Evolutionary conservation across 805 yeast genomes (phyloP), one percentile per base, ranked within the genome.

Genomic region (Candida jianshihensis): DNA sequence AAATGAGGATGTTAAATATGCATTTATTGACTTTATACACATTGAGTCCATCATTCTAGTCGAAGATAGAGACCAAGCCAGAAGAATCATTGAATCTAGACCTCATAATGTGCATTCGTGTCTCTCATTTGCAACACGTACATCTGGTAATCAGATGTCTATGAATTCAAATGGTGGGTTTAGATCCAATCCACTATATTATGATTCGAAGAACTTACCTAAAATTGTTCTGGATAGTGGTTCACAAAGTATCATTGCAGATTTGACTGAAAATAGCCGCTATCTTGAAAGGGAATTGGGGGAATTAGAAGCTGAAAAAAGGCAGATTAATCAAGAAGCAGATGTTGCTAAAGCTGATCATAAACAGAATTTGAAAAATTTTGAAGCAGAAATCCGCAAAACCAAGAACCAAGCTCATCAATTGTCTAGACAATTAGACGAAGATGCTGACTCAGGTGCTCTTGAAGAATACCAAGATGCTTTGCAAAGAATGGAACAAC

Each of bases 11-110:
- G 68, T 80, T 8, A 67, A 71, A 47, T 78, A 74, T 46, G 59
- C 81, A 2, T 55, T 88, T 31, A 78, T 88, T 34, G 96, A 85
- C 57, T 44, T 68, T 4, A 66, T 68, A 28, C 64, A 60, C 30
- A 69, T 84, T 31, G 95, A 89, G 49, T 64, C 70, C 10, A 60
- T 71, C 1, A 60, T 82, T 0, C 54, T 88, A 27, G 64, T 75
- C 14, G 66, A 68, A 2, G 63, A 75, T 35, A 65, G 77, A 43
- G 46, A 53, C 2, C 68, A 66, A 12, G 90, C 84, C 0, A 75
- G 73, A 44, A 37, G 42, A 0, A 54, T 66, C 14, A 52, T 78
- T 36, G 54, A 61, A 24, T 30, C 36, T 5, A 53, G 59, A 9
- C 60, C 64, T 0, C 40, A 39, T 1, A 72, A 72, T 39, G 75